Percentiles rank a stretch among this genome's conserved stretches.
phyloP scores from a whole-genome alignment of 208 protist genomes.

The Trichomonas vaginalis region DNA sequence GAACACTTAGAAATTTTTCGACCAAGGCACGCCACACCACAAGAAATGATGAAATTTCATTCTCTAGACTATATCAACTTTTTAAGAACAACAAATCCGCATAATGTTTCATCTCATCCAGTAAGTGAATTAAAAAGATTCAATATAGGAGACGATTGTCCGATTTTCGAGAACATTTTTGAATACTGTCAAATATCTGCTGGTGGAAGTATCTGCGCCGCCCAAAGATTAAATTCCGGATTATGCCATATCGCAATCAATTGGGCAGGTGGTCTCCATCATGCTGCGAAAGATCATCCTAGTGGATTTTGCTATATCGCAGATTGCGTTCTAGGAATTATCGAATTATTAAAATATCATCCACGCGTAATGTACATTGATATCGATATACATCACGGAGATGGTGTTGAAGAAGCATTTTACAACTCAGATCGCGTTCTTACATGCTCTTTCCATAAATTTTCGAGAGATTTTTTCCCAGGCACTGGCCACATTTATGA shows the following conservation, averaged over 20 bases:
- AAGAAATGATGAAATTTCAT: slow-evolving; percentile 36
- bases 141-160: slow-evolving; percentile 44
- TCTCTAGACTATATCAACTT: slow-evolving; percentile 38
- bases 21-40: slow-evolving; percentile 23
- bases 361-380: slow-evolving; percentile 93
- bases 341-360: slow-evolving; percentile 79
- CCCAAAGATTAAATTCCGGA: slow-evolving; percentile 67
- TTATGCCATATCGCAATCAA: slow-evolving; percentile 84
- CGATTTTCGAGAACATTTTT: slow-evolving; percentile 46
- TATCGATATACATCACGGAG: slow-evolving; percentile 98
- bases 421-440: slow-evolving; percentile 90
- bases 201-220: slow-evolving; percentile 59
- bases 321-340: slow-evolving; percentile 96
- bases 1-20: slow-evolving; percentile 33
- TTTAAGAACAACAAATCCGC: slow-evolving; percentile 27
- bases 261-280: slow-evolving; percentile 92
- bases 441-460: slow-evolving; percentile 97
- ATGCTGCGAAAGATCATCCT: slow-evolving; percentile 70
- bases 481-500: slow-evolving; percentile 52
- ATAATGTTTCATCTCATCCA: slow-evolving; percentile 15
- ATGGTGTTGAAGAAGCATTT: slow-evolving; percentile 87
- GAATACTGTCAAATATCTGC: slow-evolving; percentile 44
- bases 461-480: slow-evolving; percentile 65
- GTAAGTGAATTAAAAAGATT: neutral
- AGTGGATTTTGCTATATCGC: slow-evolving; percentile 99